Base-by-base conservation (phyloP, 768 basidiomycete species). In the Leccinum disarticulatum region DNA sequence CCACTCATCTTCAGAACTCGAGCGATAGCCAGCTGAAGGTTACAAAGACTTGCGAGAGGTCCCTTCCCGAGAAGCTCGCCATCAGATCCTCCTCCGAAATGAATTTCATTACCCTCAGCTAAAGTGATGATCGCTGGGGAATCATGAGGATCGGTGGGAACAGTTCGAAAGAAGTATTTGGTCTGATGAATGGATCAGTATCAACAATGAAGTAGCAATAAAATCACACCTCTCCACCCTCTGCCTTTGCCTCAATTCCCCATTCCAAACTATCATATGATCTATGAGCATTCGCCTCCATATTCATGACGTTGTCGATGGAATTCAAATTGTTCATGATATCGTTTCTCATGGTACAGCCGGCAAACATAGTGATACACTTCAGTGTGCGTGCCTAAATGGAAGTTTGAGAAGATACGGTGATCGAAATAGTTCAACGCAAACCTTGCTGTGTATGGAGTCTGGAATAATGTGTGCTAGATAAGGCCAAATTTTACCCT, bases 11-110 rank as follows among this genome's bases (percentile, higher is more conserved):
- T 59, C 38, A 52, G 2, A 51, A 51, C 56, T 22, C 41, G 55
- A 46, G 55, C 59, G 25, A 52, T 17, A 52, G 59, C 59, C 38
- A 58, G 38, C 30, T 19, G 55, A 43, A 60, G 36, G 55, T 57
- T 57, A 13, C 49, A 60, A 14, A 57, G n/a, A 3, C 1, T 31
- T 22, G 49, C 49, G 10, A 17, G 41, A 6, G 56, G 56, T 7
- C 36, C 36, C 4, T 50, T 50, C 50, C 33, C 0, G 3, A 60
- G 55, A 14, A 19, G 8, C 17, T 51, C 28, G 36, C 55, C 55
- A 14, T 60, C 36, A 9, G 31, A 17, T 43, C 59, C 55, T 35
- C 17, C 14, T 51, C 55, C 59, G 28, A 1, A 60, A 57, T 8
- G 11, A 35, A 35, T 35, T 35, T 35, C 35, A 35, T 35, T 13